Base-by-base conservation (phyloP, 371 early-diverging fungal genomes). In the Rhizomucor pusillus region DNA sequence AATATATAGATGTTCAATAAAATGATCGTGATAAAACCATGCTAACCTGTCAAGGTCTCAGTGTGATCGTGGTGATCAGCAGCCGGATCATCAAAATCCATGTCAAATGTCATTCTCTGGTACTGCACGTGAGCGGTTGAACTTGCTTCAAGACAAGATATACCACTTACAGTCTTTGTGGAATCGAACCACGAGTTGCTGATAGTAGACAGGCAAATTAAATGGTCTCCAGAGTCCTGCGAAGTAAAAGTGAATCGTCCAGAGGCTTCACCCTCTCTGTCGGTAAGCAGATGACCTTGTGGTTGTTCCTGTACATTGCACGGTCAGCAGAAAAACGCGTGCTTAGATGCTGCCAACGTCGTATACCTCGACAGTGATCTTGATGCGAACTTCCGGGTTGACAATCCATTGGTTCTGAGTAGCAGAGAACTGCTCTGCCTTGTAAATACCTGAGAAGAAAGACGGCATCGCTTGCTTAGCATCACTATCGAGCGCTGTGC, bases 191-290 rank as follows among this genome's bases (percentile, higher is more conserved):
- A 90, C 22, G 71, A 64, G 23, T 59, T 73, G 20, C 84, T 71
- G 36, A 72, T 73, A 35, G 81, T 73, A 48, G 79, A 75, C 34
- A 97, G 66, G 70, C 97, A 97, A 59, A 97, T 91, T 29, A 82
- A 67, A 69, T 97, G 95, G 63, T 93, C 89, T 41, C 97, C 96
- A 19, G 90, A 80, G 43, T 89, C 90, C 23, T 85, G 77, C 18
- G 95, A 85, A 14, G 95, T 92, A 61, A 95, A 97, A 44, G 86
- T 86, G 62, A 96, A 95, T 57, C 84, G 81, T 47, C 94, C 97
- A 55, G 66, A 58, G 44, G 84, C 62, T 5, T 65, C 62, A 52
- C 90, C 80, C 69, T 88, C 88, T 63, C 90, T 91, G 57, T 88
- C 85, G 54, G 90, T 79, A 29, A 90, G 70, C 24, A 75, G 69